Percentiles rank a stretch among this genome's conserved stretches.
These are phyloP conservation scores for Cercophora sp. DNA, from an alignment of 495 filamentous ascomycete genomes.

Conservation along the genomic window DNA sequence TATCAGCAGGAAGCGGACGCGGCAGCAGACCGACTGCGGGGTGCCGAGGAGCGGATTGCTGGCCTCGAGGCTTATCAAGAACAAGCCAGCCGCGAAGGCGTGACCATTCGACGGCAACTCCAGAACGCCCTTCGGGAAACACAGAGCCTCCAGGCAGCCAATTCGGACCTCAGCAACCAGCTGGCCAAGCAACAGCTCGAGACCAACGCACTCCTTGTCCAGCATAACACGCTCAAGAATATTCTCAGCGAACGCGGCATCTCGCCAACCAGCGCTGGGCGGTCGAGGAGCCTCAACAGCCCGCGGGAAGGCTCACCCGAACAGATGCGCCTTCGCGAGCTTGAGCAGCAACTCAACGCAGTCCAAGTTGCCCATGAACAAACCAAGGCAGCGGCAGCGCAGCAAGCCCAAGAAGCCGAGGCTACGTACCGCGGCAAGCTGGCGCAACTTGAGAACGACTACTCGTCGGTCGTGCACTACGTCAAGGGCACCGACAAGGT, in stretches of 20 bases:
- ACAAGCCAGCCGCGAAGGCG: constrained; percentile 86
- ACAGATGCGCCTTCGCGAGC: constrained; percentile 71
- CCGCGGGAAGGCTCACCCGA: constrained; percentile 79
- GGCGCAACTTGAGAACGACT: constrained; percentile 88
- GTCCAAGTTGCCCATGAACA: constrained; percentile 79
- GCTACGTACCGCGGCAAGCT: constrained; percentile 86
- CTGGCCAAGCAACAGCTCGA: constrained; percentile 82
- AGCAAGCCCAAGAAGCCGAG: constrained; percentile 78
- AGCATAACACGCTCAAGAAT: constrained; percentile 87
- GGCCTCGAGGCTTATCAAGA: constrained; percentile 96
- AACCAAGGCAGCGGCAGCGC: constrained; percentile 67
- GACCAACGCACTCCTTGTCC: constrained; percentile 81
- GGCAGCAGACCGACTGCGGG: constrained; percentile 81
- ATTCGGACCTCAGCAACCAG: constrained; percentile 72
- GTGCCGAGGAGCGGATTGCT: constrained; percentile 93
- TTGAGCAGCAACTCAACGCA: constrained; percentile 83
- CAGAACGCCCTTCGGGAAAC: constrained; percentile 77
- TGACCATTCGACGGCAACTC: constrained; percentile 83
- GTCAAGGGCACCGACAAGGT: constrained; percentile 99
- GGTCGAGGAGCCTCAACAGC: constrained; percentile 46
- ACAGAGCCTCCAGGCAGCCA: constrained; percentile 69
- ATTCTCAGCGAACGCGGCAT: constrained; percentile 84
- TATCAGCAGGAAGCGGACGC: constrained; percentile 88
- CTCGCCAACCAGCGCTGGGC: constrained; percentile 54
- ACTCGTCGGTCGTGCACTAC: constrained; percentile 99